Evolutionary conservation across 306 rosid species (phyloP).

Genomic region (Cucurbita maxima): DNA sequence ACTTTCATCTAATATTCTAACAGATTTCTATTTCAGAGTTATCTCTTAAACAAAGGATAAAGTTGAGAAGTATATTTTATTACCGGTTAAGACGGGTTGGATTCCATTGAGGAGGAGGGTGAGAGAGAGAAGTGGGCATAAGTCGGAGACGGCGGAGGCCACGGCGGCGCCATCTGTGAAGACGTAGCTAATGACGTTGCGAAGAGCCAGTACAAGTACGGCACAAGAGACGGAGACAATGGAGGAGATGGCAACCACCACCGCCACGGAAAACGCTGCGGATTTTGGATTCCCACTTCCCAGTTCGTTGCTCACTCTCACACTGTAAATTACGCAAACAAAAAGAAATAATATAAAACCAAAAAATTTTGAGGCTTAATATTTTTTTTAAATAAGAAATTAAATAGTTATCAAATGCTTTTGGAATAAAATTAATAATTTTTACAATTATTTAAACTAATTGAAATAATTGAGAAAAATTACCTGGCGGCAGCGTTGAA

Average conservation of each 20-base stretch:
- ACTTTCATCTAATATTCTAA: too few relatives aligned
- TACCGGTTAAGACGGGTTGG: conserved; percentile 62
- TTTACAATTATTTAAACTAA: too few relatives aligned
- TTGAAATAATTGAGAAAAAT: not conserved
- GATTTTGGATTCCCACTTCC: conserved; percentile 60
- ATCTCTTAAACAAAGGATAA: too few relatives aligned
- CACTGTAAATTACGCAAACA: conserved; percentile 14
- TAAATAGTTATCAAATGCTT: too few relatives aligned
- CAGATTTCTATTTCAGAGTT: too few relatives aligned
- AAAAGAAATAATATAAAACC: not conserved
- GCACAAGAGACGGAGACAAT: conserved; percentile 29
- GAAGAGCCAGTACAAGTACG: conserved; percentile 24
- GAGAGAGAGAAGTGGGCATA: conserved; percentile 39
- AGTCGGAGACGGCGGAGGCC: conserved; percentile 43
- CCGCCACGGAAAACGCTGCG: conserved; percentile 37
- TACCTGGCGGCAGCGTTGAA: conserved; percentile 74
- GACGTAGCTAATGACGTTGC: conserved; percentile 40
- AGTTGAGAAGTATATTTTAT: not conserved
- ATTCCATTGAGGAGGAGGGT: conserved; percentile 53
- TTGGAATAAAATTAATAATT: too few relatives aligned
- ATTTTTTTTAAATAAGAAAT: too few relatives aligned
- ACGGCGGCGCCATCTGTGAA: conserved; percentile 42
- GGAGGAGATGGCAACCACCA: conserved; percentile 28
- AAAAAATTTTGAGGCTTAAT: too few relatives aligned
- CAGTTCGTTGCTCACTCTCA: conserved; percentile 59